These are phyloP conservation scores for Xylaria curta DNA, from an alignment of 495 filamentous ascomycete genomes.

Conservation along the genomic window DNA sequence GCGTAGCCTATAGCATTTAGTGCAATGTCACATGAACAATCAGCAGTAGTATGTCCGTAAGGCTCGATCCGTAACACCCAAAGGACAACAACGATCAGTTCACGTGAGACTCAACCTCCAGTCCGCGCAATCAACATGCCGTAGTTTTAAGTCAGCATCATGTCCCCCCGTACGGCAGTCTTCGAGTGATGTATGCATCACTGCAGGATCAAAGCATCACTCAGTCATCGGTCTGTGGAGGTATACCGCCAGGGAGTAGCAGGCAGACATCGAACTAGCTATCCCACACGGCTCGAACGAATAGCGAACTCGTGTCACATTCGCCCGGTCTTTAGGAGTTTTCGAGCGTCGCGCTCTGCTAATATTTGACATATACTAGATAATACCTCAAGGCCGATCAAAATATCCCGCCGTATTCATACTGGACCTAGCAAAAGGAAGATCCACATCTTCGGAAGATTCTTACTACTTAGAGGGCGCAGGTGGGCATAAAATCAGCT, in stretches of 20 bases:
- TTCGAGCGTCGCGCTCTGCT: not conserved
- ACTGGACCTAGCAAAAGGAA: not conserved
- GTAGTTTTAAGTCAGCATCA: not conserved
- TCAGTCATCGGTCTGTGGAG: not conserved
- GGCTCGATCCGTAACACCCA: not conserved
- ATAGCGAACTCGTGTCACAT: not conserved
- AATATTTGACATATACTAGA: not conserved
- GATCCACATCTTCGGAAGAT: not conserved
- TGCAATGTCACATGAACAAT: constrained; percentile 20
- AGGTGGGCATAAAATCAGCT: constrained; percentile 19
- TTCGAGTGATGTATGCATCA: not conserved
- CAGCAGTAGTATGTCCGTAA: constrained; percentile 9
- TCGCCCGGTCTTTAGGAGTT: not conserved
- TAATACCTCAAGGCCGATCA: not conserved
- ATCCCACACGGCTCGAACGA: not conserved
- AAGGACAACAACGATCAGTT: not conserved
- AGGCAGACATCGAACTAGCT: not conserved
- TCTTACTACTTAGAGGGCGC: constrained; percentile 2
- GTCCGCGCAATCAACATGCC: constrained; percentile 9
- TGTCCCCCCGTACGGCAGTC: not conserved
- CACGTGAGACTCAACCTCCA: constrained; percentile 15
- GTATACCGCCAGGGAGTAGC: not conserved
- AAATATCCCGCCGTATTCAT: not conserved
- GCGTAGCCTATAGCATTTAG: not conserved
- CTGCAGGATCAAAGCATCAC: constrained; percentile 5